Evolutionary conservation across 352 stramenopile species (phyloP).

Genomic region (Pelagophyceae sp.): DNA sequence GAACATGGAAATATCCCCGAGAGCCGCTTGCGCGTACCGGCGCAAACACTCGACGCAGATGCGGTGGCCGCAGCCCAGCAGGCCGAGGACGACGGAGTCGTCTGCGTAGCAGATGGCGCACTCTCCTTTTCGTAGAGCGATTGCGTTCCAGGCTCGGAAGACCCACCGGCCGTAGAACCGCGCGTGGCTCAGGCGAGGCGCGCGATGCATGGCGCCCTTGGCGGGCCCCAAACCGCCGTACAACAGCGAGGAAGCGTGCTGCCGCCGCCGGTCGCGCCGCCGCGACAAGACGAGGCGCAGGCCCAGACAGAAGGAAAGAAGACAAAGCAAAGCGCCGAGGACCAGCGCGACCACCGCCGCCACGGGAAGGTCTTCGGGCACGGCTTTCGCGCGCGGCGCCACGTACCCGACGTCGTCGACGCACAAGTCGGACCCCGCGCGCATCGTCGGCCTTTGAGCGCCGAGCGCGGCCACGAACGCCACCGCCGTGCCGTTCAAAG

Average conservation of each 20-base stretch:
- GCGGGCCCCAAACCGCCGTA: too few species aligned
- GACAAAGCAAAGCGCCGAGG: not conserved
- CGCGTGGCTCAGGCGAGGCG: not conserved
- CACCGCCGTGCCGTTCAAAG: not conserved
- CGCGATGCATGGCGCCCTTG: not conserved
- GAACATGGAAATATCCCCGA: slow-evolving; percentile 24
- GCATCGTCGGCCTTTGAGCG: too few species aligned
- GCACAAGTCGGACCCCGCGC: not conserved
- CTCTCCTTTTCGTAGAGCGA: not conserved
- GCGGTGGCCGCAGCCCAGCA: slow-evolving; percentile 11
- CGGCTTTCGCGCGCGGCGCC: not conserved
- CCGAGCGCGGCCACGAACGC: too few species aligned
- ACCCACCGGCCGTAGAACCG: not conserved
- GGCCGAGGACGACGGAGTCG: not conserved
- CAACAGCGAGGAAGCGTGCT: not conserved
- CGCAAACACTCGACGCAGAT: slow-evolving; percentile 16
- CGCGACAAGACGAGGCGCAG: not conserved
- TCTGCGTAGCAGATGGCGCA: slow-evolving; percentile 25
- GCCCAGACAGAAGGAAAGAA: not conserved
- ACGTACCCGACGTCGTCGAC: not conserved
- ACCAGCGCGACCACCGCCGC: not conserved
- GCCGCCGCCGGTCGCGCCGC: not conserved
- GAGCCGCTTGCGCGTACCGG: slow-evolving; percentile 15
- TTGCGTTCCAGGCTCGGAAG: not conserved
- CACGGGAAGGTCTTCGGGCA: not conserved